Percentiles rank a stretch among this genome's conserved stretches.
phyloP scores from a whole-genome alignment of 177 flowering plant species.

The Vitis hybrid region DNA sequence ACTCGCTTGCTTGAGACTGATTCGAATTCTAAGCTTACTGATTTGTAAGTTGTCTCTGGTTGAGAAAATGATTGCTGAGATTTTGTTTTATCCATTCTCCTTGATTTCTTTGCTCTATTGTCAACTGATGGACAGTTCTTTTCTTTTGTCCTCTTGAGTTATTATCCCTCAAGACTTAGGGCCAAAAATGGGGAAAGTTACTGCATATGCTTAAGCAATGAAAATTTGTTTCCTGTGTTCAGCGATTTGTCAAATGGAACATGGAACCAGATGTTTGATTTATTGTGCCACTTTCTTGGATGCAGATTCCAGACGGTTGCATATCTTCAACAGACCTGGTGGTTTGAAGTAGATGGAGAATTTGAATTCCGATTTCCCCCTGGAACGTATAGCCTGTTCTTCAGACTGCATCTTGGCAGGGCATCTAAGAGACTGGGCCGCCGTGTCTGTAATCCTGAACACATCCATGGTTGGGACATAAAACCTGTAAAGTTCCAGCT shows the following conservation, averaged over 20 bases:
- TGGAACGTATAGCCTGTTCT: conserved; percentile 47
- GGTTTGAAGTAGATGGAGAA: conserved; percentile 56
- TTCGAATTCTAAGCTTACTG: neutral
- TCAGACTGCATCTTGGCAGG: conserved; percentile 46
- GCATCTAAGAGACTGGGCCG: conserved; percentile 39
- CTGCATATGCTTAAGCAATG: too few species aligned
- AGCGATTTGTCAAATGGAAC: neutral
- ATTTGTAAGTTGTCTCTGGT: neutral
- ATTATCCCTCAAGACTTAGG: too few species aligned
- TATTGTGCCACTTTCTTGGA: neutral
- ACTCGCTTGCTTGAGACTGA: neutral
- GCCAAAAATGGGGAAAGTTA: too few species aligned
- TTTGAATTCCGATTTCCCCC: conserved; percentile 47
- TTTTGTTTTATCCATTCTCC: neutral
- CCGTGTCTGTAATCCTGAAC: conserved; percentile 38
- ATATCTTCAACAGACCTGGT: conserved; percentile 61
- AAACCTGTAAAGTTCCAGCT: conserved; percentile 53
- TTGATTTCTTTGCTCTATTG: neutral
- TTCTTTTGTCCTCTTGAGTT: too few species aligned
- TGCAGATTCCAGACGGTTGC: conserved; percentile 47
- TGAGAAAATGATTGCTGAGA: neutral
- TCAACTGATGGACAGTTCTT: too few species aligned
- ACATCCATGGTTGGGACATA: conserved; percentile 55
- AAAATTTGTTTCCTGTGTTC: too few species aligned
- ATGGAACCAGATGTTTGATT: neutral